Percentiles rank a stretch among this genome's conserved stretches.
Conservation (phyloP, 73 alveolate genomes). For the Uronychia setigera region DNA sequence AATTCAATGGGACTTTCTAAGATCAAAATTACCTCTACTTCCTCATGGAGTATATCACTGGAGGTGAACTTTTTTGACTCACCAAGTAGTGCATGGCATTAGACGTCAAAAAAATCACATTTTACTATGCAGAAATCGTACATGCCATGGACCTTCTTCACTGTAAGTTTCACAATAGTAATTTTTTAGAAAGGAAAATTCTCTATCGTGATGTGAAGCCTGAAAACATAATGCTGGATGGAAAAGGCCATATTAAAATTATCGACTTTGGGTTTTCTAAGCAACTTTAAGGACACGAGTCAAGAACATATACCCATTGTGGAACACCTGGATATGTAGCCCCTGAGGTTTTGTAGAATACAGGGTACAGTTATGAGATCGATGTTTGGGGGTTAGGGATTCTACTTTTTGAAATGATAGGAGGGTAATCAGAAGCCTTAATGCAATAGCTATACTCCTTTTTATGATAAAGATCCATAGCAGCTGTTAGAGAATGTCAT, state of each 20-base stretch:
- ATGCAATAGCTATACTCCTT: slow-evolving; percentile 16
- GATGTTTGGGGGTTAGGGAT: slow-evolving; percentile 82
- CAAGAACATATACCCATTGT: slow-evolving; percentile 60
- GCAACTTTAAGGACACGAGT: slow-evolving; percentile 58
- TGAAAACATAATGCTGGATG: slow-evolving; percentile 79
- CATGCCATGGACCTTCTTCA: neutral
- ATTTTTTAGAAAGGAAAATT: slow-evolving; percentile 46
- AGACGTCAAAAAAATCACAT: neutral
- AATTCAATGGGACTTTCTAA: slow-evolving; percentile 82
- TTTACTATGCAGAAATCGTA: neutral
- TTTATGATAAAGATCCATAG: slow-evolving; percentile 14
- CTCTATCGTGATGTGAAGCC: slow-evolving; percentile 83
- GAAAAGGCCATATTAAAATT: slow-evolving; percentile 45
- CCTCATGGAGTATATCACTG: slow-evolving; percentile 83
- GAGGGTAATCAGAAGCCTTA: slow-evolving; percentile 17
- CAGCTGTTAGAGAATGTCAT: slow-evolving; percentile 36
- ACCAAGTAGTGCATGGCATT: slow-evolving; percentile 67
- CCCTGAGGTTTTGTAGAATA: slow-evolving; percentile 35
- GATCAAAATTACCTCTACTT: slow-evolving; percentile 81
- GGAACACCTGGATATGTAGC: slow-evolving; percentile 39
- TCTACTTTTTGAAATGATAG: slow-evolving; percentile 43
- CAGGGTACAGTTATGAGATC: slow-evolving; percentile 67
- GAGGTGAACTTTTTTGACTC: slow-evolving; percentile 72
- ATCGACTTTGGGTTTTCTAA: slow-evolving; percentile 83
- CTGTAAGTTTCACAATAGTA: neutral